phyloP scores from a whole-genome alignment of 495 filamentous ascomycete genomes.

The Hyaloscypha hepaticicola region DNA sequence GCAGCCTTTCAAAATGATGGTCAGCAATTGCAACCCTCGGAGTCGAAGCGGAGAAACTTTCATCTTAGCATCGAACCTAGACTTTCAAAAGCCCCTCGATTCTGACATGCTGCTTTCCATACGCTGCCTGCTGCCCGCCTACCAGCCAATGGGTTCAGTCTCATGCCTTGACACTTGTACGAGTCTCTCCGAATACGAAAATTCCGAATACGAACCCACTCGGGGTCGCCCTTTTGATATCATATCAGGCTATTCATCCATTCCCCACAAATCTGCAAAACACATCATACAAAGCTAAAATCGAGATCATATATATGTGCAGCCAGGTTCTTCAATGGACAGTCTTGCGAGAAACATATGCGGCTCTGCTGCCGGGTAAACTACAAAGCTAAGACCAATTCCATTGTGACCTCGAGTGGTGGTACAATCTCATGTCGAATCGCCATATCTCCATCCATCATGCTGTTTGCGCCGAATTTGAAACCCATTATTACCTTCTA shows the following conservation, averaged over 20 bases:
- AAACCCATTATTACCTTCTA: constrained; percentile 15
- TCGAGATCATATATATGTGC: neutral
- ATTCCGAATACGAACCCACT: too few relatives aligned
- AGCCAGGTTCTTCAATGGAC: neutral
- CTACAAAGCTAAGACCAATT: constrained; percentile 16
- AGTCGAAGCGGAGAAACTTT: neutral
- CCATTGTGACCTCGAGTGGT: neutral
- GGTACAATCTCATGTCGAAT: constrained; percentile 11
- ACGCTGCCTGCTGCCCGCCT: too few relatives aligned
- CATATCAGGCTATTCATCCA: neutral
- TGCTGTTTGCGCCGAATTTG: constrained; percentile 25
- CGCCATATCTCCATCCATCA: constrained; percentile 12
- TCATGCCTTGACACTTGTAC: too few relatives aligned
- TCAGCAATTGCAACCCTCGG: neutral
- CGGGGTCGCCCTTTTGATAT: neutral
- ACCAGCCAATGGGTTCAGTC: too few relatives aligned
- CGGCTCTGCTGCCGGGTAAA: constrained; percentile 13
- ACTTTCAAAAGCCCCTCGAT: too few relatives aligned
- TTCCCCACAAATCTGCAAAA: neutral
- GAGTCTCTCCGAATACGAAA: too few relatives aligned
- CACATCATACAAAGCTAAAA: neutral
- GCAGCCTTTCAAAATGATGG: neutral
- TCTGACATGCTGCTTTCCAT: too few relatives aligned
- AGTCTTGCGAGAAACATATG: constrained; percentile 1
- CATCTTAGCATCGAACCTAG: too few relatives aligned